These are phyloP conservation scores for Saccharomycopsis selenospora DNA, from an alignment of 805 yeast genomes.

Conservation along the genomic window DNA sequence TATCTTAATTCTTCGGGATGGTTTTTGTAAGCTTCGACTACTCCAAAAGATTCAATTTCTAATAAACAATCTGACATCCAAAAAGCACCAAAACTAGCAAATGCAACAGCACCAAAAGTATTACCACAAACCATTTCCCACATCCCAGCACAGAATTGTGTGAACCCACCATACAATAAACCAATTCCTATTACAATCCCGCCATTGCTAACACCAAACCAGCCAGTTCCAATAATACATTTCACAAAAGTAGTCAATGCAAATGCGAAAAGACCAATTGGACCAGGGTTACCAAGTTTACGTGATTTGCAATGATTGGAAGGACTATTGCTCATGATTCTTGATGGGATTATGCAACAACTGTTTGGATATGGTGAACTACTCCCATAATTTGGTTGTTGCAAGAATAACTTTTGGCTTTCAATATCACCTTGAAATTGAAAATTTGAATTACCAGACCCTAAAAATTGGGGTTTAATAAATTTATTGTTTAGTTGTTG, in stretches of 20 bases:
- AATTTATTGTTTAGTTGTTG: background rate
- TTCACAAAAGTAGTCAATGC: conserved; percentile 58
- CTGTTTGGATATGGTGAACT: too few relatives aligned
- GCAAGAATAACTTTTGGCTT: background rate
- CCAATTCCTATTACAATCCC: conserved; percentile 54
- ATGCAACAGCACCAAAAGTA: conserved; percentile 54
- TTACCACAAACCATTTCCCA: conserved; percentile 60
- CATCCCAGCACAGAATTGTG: conserved; percentile 60
- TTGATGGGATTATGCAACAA: too few relatives aligned
- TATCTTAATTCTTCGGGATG: conserved; percentile 32
- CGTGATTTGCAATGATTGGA: background rate
- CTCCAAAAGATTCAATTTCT: conserved; percentile 43
- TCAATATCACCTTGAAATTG: conserved; percentile 2
- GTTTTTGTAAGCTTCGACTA: conserved; percentile 35
- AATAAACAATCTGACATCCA: conserved; percentile 62
- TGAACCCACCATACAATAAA: conserved; percentile 55
- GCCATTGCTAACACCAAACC: conserved; percentile 48
- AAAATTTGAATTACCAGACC: too few relatives aligned
- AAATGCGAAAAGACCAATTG: conserved; percentile 50
- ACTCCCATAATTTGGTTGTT: background rate
- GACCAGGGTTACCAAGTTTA: conserved; percentile 50
- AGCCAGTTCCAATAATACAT: conserved; percentile 46
- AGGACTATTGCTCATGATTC: too few relatives aligned
- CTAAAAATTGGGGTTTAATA: too few relatives aligned
- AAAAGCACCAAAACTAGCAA: conserved; percentile 45